Base-by-base conservation (phyloP, 441 rosid genomes). In the Hura crepitans region DNA sequence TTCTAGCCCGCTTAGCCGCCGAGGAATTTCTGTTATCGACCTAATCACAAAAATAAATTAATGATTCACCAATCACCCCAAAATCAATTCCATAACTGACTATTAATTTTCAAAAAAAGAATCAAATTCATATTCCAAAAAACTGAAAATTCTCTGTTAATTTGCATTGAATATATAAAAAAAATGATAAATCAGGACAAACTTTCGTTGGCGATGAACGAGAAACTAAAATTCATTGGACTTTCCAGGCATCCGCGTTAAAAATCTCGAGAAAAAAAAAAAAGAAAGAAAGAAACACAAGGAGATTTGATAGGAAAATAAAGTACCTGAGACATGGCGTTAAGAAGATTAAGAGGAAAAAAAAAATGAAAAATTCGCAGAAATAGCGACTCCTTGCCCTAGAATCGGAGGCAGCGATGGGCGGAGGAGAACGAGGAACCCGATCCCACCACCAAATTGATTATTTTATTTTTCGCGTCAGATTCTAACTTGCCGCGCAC, bases 1-100 rank as follows among this genome's bases (percentile, higher is more conserved):
- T 95, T 81, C 99, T 85, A 47, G 99, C 99, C 37, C 99, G 94
- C 84, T 95, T 95, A n/a, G 95, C 87, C 0, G 97, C 97, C 11
- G 97, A 92, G 4, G 99, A 90, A 70, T 95, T 95, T 81, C 97
- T 85, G 86, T 78, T 90, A 79, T 92, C 99, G 54, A 92, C 91
- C 99, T 95, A 75, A 70, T 67, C 6, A 27, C 30, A 66, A 51
- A 55, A 57, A 31, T 7, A 45, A 56, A 15, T 11, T n/a, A 35
- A 35, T 33, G n/a, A 66, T 6, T 13, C 46, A 17, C 33, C 59
- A 53, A 31, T 6, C 10, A 62, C 6, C n/a, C 9, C 1, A 30
- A 35, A 71, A 22, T 23, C 37, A 28, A 37, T 33, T 45, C 71
- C 0, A 2, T 2, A 20, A 60, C 18, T 12, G 18, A 42, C 12